phyloP scores from a whole-genome alignment of 1,284 basidiomycete species.

The Hymenochaete sp. region DNA sequence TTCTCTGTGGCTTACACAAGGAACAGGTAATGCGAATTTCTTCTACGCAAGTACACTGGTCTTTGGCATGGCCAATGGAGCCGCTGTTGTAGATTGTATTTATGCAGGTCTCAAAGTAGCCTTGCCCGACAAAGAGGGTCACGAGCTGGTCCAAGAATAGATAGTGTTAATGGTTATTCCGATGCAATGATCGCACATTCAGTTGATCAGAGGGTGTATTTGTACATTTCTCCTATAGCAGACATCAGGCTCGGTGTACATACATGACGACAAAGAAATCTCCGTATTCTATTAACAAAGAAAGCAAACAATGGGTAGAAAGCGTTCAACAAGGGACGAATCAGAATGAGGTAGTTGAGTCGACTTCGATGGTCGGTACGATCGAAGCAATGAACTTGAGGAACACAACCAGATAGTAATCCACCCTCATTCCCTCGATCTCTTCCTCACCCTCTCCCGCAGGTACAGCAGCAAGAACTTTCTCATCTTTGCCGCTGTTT shows the following conservation, averaged over 20 bases:
- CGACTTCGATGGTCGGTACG: constrained; percentile 92
- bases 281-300: too few species aligned
- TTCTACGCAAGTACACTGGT: constrained; percentile 95
- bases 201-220: too few species aligned
- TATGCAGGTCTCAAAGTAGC: constrained; percentile 72
- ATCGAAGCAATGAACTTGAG: constrained; percentile 95
- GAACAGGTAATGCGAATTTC: constrained; percentile 97
- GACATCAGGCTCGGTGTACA: too few species aligned
- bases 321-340: background rate
- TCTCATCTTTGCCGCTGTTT: constrained; percentile 51
- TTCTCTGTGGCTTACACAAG: constrained; percentile 85
- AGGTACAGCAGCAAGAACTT: constrained; percentile 33
- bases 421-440: constrained; percentile 83
- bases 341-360: constrained; percentile 81
- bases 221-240: too few species aligned
- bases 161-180: too few species aligned
- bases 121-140: constrained; percentile 49
- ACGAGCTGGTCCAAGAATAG: constrained; percentile 51
- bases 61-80: constrained; percentile 81
- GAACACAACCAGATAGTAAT: constrained; percentile 94
- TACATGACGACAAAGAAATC: too few species aligned
- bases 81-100: constrained; percentile 73
- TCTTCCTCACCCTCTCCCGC: constrained; percentile 53
- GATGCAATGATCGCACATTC: too few species aligned
- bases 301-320: constrained; percentile 7